Evolutionary conservation across 2,329 filamentous ascomycete species (phyloP).

Genomic region (Penicillium sp.): DNA sequence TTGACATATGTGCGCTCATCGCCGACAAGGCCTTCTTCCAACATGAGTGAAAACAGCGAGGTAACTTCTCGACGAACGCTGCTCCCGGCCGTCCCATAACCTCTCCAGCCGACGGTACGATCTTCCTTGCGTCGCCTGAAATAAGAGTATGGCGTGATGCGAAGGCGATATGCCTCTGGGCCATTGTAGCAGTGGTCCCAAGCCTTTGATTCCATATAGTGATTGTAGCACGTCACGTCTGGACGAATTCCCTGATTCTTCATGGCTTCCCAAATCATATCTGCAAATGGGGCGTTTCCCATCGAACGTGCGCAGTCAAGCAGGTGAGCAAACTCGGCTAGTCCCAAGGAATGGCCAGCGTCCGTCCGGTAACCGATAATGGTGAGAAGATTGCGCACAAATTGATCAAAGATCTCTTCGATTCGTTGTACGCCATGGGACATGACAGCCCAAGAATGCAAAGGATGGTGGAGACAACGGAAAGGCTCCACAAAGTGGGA

Average conservation of each 20-base stretch:
- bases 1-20: slow-evolving; percentile 51
- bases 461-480: slow-evolving; percentile 43
- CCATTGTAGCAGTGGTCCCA: slow-evolving; percentile 43
- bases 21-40: slow-evolving; percentile 37
- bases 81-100: slow-evolving; percentile 25
- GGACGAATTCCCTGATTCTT: slow-evolving; percentile 14
- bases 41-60: slow-evolving; percentile 47
- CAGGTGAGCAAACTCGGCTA: slow-evolving; percentile 49
- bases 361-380: slow-evolving; percentile 38
- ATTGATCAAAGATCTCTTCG: slow-evolving; percentile 37
- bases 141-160: slow-evolving; percentile 32
- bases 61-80: slow-evolving; percentile 37
- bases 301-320: slow-evolving; percentile 48
- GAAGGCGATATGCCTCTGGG: slow-evolving; percentile 36
- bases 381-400: slow-evolving; percentile 33
- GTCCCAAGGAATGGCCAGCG: slow-evolving; percentile 35
- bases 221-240: slow-evolving; percentile 46
- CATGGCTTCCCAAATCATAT: slow-evolving; percentile 46
- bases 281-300: slow-evolving; percentile 42
- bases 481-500: slow-evolving; percentile 45
- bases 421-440: slow-evolving; percentile 40
- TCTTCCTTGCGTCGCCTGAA: slow-evolving; percentile 22
- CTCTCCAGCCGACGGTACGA: slow-evolving; percentile 24
- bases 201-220: slow-evolving; percentile 47
- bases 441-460: slow-evolving; percentile 47